A percentile compares a stretch with the other conserved stretches of the same genome.
phyloP scores from a whole-genome alignment of 495 filamentous ascomycete genomes.

The Acidomyces sp. region DNA sequence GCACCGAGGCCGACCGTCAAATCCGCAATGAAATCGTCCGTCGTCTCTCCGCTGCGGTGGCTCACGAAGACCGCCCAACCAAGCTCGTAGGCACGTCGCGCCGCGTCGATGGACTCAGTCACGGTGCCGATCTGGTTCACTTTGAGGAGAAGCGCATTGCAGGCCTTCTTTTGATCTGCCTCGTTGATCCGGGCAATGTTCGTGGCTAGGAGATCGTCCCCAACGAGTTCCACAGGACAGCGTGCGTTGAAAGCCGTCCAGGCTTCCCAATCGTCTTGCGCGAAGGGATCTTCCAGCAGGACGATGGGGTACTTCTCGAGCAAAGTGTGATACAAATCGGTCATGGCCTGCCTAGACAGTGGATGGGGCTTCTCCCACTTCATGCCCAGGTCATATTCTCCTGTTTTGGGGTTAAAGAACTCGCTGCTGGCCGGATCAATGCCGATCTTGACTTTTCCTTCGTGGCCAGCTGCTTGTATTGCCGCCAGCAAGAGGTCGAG shows the following conservation, averaged over 20 bases:
- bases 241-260: conserved; percentile 2
- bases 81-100: not conserved
- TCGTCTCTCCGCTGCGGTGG: conserved; percentile 11
- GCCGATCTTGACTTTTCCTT: conserved; percentile 13
- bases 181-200: conserved; percentile 3
- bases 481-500: conserved; percentile 6
- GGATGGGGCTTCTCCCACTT: not conserved
- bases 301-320: conserved; percentile 12
- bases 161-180: conserved; percentile 4
- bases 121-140: conserved; percentile 12
- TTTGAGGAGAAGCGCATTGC: conserved; percentile 8
- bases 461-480: conserved; percentile 5
- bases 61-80: conserved; percentile 12
- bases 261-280: conserved; percentile 8
- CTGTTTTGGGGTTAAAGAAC: conserved; percentile 4
- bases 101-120: conserved; percentile 7
- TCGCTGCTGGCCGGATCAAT: conserved; percentile 10
- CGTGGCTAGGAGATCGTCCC: conserved; percentile 12
- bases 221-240: conserved; percentile 7
- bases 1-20: conserved; percentile 7
- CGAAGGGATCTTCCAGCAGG: conserved; percentile 12
- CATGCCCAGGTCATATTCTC: conserved; percentile 6
- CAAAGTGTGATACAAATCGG: conserved; percentile 2
- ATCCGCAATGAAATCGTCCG: conserved; percentile 14
- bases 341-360: not conserved